phyloP scores from a whole-genome alignment of 768 basidiomycete species.

The Psilocybe tampanensis region DNA sequence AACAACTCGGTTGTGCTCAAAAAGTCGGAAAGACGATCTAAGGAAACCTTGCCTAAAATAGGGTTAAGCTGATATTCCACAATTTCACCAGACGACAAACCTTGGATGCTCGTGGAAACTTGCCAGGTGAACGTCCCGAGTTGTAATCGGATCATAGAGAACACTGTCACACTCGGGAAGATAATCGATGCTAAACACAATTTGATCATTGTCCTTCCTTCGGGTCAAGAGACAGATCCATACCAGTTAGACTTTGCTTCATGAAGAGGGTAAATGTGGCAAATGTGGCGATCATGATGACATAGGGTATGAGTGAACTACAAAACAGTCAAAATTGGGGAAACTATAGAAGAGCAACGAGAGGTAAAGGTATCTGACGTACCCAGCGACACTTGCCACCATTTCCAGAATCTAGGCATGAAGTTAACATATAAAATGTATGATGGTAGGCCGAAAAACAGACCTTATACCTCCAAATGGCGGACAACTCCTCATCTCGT shows the following conservation, averaged over 20 bases:
- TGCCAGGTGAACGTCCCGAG: conserved; percentile 38
- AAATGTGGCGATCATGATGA: conserved; percentile 70
- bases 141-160: conserved; percentile 59
- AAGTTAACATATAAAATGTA: neutral
- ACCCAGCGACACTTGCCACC: neutral
- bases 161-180: conserved; percentile 59
- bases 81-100: neutral
- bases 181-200: conserved; percentile 39
- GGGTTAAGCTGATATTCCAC: neutral
- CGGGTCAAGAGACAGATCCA: neutral
- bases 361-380: neutral
- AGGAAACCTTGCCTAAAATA: conserved; percentile 1
- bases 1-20: conserved; percentile 3
- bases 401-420: neutral
- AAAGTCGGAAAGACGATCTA: conserved; percentile 9
- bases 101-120: conserved; percentile 20
- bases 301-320: conserved; percentile 60
- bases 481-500: conserved; percentile 60
- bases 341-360: neutral
- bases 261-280: conserved; percentile 50
- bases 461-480: conserved; percentile 54
- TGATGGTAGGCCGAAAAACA: neutral
- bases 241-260: conserved; percentile 36
- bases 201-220: neutral
- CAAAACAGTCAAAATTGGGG: neutral